A percentile compares a stretch with the other conserved stretches of the same genome.
These are phyloP conservation scores for Claviceps digitariae DNA, from an alignment of 2,329 filamentous ascomycete genomes.

Conservation along the genomic window DNA sequence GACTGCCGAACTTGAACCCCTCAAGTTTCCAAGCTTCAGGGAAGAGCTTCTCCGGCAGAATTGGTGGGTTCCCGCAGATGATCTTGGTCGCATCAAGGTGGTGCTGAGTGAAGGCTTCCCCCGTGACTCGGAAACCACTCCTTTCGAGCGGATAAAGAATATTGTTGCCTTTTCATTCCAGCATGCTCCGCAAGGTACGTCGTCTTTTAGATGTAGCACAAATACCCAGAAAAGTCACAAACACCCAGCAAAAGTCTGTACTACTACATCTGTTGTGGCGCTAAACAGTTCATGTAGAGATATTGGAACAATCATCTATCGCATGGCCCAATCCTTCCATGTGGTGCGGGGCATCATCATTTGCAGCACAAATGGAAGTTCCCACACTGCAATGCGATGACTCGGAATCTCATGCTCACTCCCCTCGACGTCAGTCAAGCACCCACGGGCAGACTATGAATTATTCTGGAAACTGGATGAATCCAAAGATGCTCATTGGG, in stretches of 20 bases:
- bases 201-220: background rate
- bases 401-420: slow-evolving; percentile 48
- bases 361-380: slow-evolving; percentile 26
- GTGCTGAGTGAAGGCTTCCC: slow-evolving; percentile 61
- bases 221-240: background rate
- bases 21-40: slow-evolving; percentile 62
- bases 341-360: slow-evolving; percentile 41
- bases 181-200: slow-evolving; percentile 62
- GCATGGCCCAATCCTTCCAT: slow-evolving; percentile 67
- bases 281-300: slow-evolving; percentile 28
- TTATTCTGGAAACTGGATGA: background rate
- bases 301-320: slow-evolving; percentile 59
- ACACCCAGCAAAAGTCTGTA: background rate
- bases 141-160: slow-evolving; percentile 57
- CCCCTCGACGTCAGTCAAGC: slow-evolving; percentile 32
- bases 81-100: slow-evolving; percentile 62
- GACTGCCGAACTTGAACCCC: slow-evolving; percentile 42
- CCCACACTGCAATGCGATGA: slow-evolving; percentile 30
- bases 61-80: slow-evolving; percentile 59
- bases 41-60: slow-evolving; percentile 53
- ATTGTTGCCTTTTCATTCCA: slow-evolving; percentile 72
- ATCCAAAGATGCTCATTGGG: background rate
- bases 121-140: slow-evolving; percentile 33
- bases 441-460: background rate
- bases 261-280: background rate